Evolutionary conservation across 306 rosid genomes (phyloP).

Genomic region (Canavalia ensiformis): DNA sequence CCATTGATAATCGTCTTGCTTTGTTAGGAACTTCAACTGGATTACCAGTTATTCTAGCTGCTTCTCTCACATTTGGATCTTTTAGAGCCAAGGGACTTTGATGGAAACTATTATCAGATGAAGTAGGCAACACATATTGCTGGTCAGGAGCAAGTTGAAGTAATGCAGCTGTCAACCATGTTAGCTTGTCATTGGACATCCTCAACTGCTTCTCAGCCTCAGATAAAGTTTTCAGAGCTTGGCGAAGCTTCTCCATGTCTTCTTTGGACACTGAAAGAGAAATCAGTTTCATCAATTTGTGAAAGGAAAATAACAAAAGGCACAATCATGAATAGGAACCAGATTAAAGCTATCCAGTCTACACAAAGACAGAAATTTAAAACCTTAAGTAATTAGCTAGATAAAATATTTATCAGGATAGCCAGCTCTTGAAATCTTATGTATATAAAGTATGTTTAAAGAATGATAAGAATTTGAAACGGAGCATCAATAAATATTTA

Average conservation of each 20-base stretch:
- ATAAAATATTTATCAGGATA: slow-evolving; percentile 24
- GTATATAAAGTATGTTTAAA: not conserved
- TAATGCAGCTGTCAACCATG: slow-evolving; percentile 98
- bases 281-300: slow-evolving; percentile 33
- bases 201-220: slow-evolving; percentile 98
- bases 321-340: slow-evolving; percentile 6
- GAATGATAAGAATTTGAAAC: slow-evolving; percentile 4
- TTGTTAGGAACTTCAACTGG: slow-evolving; percentile 60
- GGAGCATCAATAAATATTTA: slow-evolving; percentile 12
- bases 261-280: slow-evolving; percentile 78
- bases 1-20: slow-evolving; percentile 63
- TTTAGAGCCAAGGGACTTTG: slow-evolving; percentile 79
- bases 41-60: slow-evolving; percentile 55
- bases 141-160: slow-evolving; percentile 99
- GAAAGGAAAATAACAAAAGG: slow-evolving; percentile 21
- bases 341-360: slow-evolving; percentile 33
- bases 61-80: slow-evolving; percentile 58
- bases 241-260: slow-evolving; percentile 98
- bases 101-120: slow-evolving; percentile 83
- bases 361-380: slow-evolving; percentile 16
- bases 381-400: slow-evolving; percentile 5
- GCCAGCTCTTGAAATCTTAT: not conserved
- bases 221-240: slow-evolving; percentile 91
- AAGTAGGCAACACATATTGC: slow-evolving; percentile 90
- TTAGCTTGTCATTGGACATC: slow-evolving; percentile 91